Evolutionary conservation across 2,329 filamentous ascomycete genomes (phyloP), one percentile per base, ranked within the genome.

Genomic region (Fusarium buharicum): DNA sequence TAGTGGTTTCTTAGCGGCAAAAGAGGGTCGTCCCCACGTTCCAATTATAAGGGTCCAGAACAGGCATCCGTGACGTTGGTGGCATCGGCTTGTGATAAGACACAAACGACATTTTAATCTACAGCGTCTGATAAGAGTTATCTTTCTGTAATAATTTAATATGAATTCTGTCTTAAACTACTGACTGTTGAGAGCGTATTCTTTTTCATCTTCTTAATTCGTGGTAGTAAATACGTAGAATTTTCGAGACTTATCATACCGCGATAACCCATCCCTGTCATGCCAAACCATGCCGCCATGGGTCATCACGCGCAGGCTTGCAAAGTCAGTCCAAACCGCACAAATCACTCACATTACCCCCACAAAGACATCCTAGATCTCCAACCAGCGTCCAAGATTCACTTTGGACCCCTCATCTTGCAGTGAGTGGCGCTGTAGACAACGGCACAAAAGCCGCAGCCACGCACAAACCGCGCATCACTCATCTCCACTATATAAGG

Each of bases 401-500:
- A 17, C 40, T 50, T 44, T 24, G 44, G 55, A 51, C 61, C 61
- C 60, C 61, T 64, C 55, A 59, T 55, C 31, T 3, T 20, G n/a
- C 44, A 55, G 16, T 59, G 62, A 68, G 50, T 51, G 48, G 43
- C 39, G 46, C 28, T 59, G 24, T 27, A 46, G 41, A 50, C 14
- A 30, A 47, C 57, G 22, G 64, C 64, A 68, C 64, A 68, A 68
- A 68, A 44, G 22, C 30, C 58, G 50, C 52, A 56, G 16, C 33
- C 16, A 47, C 54, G 62, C 62, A 61, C 41, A 67, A 64, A 64
- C 36, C 44, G 45, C 64, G 62, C 64, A 60, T 28, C 37, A 20
- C 10, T 17, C 14, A 17, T 20, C 53, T 22, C 39, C 18, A 18
- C 55, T 72, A 73, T 73, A 73, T 70, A 73, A 69, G 62, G 44